A percentile compares a stretch with the other conserved stretches of the same genome.
Conservation (phyloP, 169 alveolate genomes). For the Eimeria praecox region DNA sequence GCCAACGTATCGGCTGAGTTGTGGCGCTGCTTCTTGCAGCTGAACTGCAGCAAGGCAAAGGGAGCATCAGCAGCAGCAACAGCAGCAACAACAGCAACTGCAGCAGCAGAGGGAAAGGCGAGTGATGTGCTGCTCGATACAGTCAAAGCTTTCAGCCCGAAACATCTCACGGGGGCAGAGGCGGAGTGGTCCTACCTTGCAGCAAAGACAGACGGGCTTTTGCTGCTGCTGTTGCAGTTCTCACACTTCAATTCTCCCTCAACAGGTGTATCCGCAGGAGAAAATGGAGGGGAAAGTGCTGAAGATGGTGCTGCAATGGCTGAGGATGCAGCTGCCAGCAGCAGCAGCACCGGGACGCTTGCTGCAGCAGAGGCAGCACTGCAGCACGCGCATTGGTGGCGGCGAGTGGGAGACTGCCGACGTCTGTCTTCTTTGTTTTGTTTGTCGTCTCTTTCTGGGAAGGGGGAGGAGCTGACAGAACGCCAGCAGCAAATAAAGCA, state of each 20-base stretch:
- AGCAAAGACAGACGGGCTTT: slow-evolving; percentile 66
- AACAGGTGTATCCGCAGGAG: slow-evolving; percentile 12
- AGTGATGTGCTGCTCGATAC: slow-evolving; percentile 24
- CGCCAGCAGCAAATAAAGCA: slow-evolving; percentile 52
- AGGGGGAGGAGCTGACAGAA: slow-evolving; percentile 71
- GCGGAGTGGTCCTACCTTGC: slow-evolving; percentile 73
- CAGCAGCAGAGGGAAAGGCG: slow-evolving; percentile 19
- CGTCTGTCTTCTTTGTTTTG: slow-evolving; percentile 59
- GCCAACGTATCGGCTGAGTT: slow-evolving; percentile 60
- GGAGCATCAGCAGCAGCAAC: neutral
- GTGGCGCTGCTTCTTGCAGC: slow-evolving; percentile 61
- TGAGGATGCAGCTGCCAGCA: neutral
- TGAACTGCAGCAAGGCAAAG: neutral
- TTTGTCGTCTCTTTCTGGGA: slow-evolving; percentile 41
- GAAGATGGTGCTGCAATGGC: slow-evolving; percentile 2
- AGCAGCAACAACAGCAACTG: neutral
- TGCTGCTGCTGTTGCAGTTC: slow-evolving; percentile 72
- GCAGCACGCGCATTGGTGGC: slow-evolving; percentile 71
- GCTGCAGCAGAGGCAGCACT: slow-evolving; percentile 53
- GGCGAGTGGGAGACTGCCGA: slow-evolving; percentile 61
- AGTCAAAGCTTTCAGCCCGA: slow-evolving; percentile 53
- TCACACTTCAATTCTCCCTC: slow-evolving; percentile 21
- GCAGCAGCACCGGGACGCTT: slow-evolving; percentile 11
- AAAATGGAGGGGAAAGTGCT: slow-evolving; percentile 2
- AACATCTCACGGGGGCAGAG: slow-evolving; percentile 49